Percentiles rank a stretch among this genome's conserved stretches.
Evolutionary conservation across 1,139 yeast species (phyloP).

Genomic region (Scheffersomyces stambukii): DNA sequence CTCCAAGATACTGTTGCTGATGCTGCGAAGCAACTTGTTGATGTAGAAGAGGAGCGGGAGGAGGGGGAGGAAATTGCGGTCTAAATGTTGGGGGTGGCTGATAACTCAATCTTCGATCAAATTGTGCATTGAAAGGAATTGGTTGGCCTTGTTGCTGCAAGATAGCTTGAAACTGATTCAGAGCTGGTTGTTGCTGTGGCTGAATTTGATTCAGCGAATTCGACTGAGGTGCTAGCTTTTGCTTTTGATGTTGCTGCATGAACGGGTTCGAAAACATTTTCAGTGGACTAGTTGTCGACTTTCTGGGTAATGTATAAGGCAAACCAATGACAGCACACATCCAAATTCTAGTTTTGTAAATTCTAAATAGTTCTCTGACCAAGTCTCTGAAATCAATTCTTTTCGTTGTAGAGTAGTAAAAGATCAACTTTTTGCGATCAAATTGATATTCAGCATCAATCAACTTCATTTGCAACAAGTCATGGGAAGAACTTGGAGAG

Average conservation of each 20-base stretch:
- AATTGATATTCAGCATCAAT: slow-evolving; percentile 91
- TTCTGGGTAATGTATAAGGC: slow-evolving; percentile 18
- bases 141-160: slow-evolving; percentile 8
- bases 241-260: slow-evolving; percentile 5
- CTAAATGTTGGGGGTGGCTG: slow-evolving; percentile 7
- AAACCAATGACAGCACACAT: slow-evolving; percentile 73
- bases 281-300: slow-evolving; percentile 9
- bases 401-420: slow-evolving; percentile 70
- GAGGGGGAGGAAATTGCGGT: slow-evolving; percentile 3
- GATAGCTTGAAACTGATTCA: too few relatives aligned
- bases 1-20: too few relatives aligned
- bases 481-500: slow-evolving; percentile 12
- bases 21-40: too few relatives aligned
- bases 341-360: slow-evolving; percentile 96
- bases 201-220: too few relatives aligned
- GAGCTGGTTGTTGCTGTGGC: slow-evolving; percentile 8
- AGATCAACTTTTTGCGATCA: slow-evolving; percentile 89
- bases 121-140: slow-evolving; percentile 3
- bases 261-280: slow-evolving; percentile 7
- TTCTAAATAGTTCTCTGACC: slow-evolving; percentile 86
- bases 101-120: slow-evolving; percentile 10
- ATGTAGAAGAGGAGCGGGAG: too few relatives aligned
- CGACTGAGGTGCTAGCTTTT: slow-evolving; percentile 3
- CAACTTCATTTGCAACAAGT: slow-evolving; percentile 36
- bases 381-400: slow-evolving; percentile 91